phyloP scores from a whole-genome alignment of 208 protist species.

The Zelonia costaricensis region DNA sequence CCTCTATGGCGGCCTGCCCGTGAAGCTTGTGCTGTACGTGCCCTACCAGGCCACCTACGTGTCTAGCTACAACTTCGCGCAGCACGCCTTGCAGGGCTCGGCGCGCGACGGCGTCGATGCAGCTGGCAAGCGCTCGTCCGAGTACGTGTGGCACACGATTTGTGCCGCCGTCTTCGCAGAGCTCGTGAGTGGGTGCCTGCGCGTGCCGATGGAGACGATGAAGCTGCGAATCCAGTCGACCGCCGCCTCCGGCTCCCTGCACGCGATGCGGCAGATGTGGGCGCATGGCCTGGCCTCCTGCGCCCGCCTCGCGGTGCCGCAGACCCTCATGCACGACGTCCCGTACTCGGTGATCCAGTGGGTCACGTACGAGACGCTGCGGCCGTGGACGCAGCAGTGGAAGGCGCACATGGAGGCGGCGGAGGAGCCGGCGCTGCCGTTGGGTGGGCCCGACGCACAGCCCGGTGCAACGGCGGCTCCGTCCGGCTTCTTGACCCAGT shows the following conservation, averaged over 20 bases:
- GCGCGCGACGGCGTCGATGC: background rate
- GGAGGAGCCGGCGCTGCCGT: background rate
- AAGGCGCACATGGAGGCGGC: background rate
- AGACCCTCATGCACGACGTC: conserved; percentile 81
- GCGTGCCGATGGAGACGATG: conserved; percentile 86
- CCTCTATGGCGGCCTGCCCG: conserved; percentile 72
- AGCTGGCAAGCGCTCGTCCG: background rate
- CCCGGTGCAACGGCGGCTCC: background rate
- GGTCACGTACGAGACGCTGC: conserved; percentile 74
- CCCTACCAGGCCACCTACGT: conserved; percentile 83
- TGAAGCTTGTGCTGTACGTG: conserved; percentile 75
- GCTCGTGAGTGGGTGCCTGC: conserved; percentile 50
- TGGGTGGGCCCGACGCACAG: too few relatives aligned
- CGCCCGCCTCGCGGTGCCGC: conserved; percentile 51
- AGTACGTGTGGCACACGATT: conserved; percentile 41
- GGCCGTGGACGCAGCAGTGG: conserved; percentile 50
- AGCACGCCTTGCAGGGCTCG: conserved; percentile 16
- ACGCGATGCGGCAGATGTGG: conserved; percentile 51
- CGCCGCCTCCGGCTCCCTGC: conserved; percentile 37
- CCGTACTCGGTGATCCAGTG: conserved; percentile 83
- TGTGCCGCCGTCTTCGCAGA: conserved; percentile 56
- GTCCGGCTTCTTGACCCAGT: conserved; percentile 16
- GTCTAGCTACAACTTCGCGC: conserved; percentile 51
- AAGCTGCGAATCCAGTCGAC: conserved; percentile 83
- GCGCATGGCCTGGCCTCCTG: conserved; percentile 41